These are phyloP conservation scores for Balakata baccata DNA, from an alignment of 345 rosid species.

Conservation along the genomic window DNA sequence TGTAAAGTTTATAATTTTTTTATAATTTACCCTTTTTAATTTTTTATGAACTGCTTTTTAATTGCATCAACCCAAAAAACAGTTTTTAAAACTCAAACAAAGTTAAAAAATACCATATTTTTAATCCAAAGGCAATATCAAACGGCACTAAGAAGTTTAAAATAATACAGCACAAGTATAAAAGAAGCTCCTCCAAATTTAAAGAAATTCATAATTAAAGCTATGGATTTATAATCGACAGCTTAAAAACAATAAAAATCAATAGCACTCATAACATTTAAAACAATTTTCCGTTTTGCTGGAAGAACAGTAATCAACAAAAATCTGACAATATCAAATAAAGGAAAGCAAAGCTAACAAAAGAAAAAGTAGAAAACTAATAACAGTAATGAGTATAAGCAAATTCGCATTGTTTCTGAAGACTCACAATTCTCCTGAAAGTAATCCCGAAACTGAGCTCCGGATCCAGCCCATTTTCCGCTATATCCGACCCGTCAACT, in stretches of 20 bases:
- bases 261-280: neutral
- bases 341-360: neutral
- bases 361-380: neutral
- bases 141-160: no score
- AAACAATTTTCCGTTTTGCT: no score
- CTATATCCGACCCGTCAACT: conserved; percentile 45
- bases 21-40: no score
- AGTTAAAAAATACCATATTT: no score
- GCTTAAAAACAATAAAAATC: neutral
- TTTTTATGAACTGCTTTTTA: no score
- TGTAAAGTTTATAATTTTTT: no score
- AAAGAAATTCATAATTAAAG: neutral
- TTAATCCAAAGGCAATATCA: no score
- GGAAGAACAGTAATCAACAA: neutral
- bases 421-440: conserved; percentile 73
- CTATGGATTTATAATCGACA: neutral
- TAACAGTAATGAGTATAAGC: neutral
- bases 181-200: no score
- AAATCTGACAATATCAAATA: neutral
- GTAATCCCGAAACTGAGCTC: conserved; percentile 58
- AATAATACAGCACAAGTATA: no score
- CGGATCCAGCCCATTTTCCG: conserved; percentile 60
- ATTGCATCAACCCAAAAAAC: no score
- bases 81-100: no score
- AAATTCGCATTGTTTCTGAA: neutral